phyloP scores from a whole-genome alignment of 2,329 filamentous ascomycete species.

The Calonectria honghensis region DNA sequence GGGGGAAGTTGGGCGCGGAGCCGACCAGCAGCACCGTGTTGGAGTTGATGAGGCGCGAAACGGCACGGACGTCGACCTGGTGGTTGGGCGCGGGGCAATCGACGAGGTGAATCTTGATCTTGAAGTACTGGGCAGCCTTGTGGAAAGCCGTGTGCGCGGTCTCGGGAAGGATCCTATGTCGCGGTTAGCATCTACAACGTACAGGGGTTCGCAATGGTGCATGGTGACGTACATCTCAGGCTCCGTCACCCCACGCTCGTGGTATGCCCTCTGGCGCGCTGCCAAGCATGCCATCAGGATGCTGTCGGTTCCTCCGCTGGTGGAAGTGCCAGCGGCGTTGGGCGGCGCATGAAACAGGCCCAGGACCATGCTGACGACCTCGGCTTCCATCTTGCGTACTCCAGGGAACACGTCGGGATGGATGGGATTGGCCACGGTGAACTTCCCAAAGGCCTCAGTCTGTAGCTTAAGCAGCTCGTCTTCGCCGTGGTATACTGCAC shows the following conservation, averaged over 20 bases:
- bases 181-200: constrained; percentile 39
- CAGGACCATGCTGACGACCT: constrained; percentile 96
- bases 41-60: constrained; percentile 90
- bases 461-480: constrained; percentile 88
- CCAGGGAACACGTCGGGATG: constrained; percentile 99
- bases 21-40: constrained; percentile 97
- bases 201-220: constrained; percentile 2
- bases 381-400: constrained; percentile 99
- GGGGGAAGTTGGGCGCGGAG: constrained; percentile 97
- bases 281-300: constrained; percentile 96
- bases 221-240: constrained; percentile 86
- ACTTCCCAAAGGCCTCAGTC: constrained; percentile 93
- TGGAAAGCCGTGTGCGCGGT: constrained; percentile 97
- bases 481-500: constrained; percentile 97
- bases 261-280: constrained; percentile 90
- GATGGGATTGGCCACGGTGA: constrained; percentile 96
- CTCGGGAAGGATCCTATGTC: constrained; percentile 87
- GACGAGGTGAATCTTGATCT: constrained; percentile 94
- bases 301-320: constrained; percentile 94
- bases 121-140: constrained; percentile 96
- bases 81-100: constrained; percentile 89
- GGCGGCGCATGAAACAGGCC: constrained; percentile 91
- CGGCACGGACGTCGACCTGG: constrained; percentile 86
- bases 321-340: constrained; percentile 91
- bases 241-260: constrained; percentile 90